Conservation (phyloP, 148 eudicot species). For the Salicornia ramosissima region DNA sequence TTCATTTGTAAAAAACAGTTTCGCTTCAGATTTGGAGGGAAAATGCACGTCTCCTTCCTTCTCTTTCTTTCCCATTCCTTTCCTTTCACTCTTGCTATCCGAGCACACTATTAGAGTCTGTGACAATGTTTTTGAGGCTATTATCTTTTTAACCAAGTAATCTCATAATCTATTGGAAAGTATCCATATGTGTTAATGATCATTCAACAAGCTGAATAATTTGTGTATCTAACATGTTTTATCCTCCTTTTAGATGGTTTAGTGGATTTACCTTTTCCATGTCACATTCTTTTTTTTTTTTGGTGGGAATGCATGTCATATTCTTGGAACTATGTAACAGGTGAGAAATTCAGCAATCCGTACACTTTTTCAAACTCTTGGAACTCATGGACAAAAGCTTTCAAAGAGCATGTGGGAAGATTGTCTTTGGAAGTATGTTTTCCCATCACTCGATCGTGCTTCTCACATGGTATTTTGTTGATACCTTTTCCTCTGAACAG, state of each 20-base stretch:
- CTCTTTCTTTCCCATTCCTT: no score
- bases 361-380: slow-evolving; percentile 92
- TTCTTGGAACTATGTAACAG: slow-evolving; percentile 32
- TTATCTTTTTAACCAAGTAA: neutral
- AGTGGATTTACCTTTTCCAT: neutral
- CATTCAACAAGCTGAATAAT: neutral
- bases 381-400: slow-evolving; percentile 97
- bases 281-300: no score
- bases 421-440: slow-evolving; percentile 93
- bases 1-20: no score
- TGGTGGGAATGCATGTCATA: slow-evolving; percentile 16
- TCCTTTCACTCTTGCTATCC: no score
- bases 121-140: neutral
- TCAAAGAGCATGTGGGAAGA: slow-evolving; percentile 93
- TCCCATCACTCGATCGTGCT: slow-evolving; percentile 85
- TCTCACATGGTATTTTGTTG: slow-evolving; percentile 72
- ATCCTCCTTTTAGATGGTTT: no score
- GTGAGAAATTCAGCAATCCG: slow-evolving; percentile 93
- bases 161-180: neutral
- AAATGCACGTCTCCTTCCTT: no score
- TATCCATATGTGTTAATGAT: neutral
- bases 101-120: no score
- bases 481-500: neutral
- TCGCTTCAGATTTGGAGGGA: no score
- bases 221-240: no score